Evolutionary conservation across 495 filamentous ascomycete genomes (phyloP).

Genomic region (Penicillium angulare): DNA sequence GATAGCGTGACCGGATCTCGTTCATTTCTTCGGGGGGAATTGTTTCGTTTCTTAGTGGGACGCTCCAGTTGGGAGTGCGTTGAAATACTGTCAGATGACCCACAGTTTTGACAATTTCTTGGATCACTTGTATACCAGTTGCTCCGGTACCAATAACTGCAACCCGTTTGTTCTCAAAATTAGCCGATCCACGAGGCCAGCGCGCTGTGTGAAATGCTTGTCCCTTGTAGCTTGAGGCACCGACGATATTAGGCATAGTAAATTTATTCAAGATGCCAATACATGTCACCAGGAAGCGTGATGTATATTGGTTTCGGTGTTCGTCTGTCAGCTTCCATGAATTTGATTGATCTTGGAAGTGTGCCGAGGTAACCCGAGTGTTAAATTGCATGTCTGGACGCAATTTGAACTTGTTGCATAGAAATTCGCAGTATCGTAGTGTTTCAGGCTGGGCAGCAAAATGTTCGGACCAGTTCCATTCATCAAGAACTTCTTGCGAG

Average conservation of each 20-base stretch:
- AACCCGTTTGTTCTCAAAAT: slow-evolving; percentile 47
- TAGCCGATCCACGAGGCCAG: slow-evolving; percentile 37
- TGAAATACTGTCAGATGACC: slow-evolving; percentile 49
- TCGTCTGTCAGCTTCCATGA: slow-evolving; percentile 22
- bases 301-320: slow-evolving; percentile 8
- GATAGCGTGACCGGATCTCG: slow-evolving; percentile 37
- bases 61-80: slow-evolving; percentile 50
- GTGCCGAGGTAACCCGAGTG: slow-evolving; percentile 19
- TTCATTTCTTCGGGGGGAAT: slow-evolving; percentile 46
- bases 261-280: slow-evolving; percentile 17
- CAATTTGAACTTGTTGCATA: slow-evolving; percentile 26
- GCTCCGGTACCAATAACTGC: slow-evolving; percentile 60
- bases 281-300: slow-evolving; percentile 27
- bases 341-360: slow-evolving; percentile 15
- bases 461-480: slow-evolving; percentile 31
- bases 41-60: slow-evolving; percentile 46
- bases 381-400: slow-evolving; percentile 28
- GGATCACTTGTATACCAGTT: slow-evolving; percentile 57
- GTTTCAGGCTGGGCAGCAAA: slow-evolving; percentile 45
- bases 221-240: slow-evolving; percentile 53
- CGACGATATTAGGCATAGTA: slow-evolving; percentile 45
- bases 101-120: slow-evolving; percentile 40
- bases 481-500: slow-evolving; percentile 51
- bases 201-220: slow-evolving; percentile 39
- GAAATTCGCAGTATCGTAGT: slow-evolving; percentile 20